Evolutionary conservation across 352 stramenopile genomes (phyloP).

Genomic region (Halophytophthora batemanensis): DNA sequence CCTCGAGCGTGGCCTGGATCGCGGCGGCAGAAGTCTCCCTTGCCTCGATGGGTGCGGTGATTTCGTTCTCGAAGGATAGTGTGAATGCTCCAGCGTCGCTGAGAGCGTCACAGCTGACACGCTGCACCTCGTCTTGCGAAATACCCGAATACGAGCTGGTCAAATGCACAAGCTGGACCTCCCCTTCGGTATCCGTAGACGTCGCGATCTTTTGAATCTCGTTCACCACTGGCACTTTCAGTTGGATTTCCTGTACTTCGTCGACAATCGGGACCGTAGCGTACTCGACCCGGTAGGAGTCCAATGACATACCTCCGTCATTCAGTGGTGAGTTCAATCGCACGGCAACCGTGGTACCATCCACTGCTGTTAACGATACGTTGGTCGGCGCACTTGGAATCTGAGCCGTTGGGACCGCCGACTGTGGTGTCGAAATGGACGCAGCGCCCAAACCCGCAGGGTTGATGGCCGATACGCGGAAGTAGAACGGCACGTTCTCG

Average conservation of each 20-base stretch:
- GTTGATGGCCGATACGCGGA: slow-evolving; percentile 93
- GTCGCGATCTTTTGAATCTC: slow-evolving; percentile 78
- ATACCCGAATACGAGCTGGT: slow-evolving; percentile 72
- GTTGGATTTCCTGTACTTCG: slow-evolving; percentile 69
- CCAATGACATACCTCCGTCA: slow-evolving; percentile 82
- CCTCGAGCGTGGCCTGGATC: slow-evolving; percentile 88
- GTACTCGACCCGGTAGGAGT: slow-evolving; percentile 92
- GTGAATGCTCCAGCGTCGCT: slow-evolving; percentile 82
- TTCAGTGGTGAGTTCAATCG: slow-evolving; percentile 69
- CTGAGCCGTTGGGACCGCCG: slow-evolving; percentile 84
- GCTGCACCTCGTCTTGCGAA: slow-evolving; percentile 79
- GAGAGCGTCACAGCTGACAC: slow-evolving; percentile 89
- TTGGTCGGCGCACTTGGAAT: slow-evolving; percentile 60
- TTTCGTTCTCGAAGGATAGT: slow-evolving; percentile 83
- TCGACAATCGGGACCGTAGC: slow-evolving; percentile 76
- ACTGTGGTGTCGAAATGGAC: slow-evolving; percentile 79
- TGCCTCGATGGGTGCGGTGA: slow-evolving; percentile 81
- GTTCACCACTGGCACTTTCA: slow-evolving; percentile 63
- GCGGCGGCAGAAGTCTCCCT: slow-evolving; percentile 64
- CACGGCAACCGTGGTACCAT: slow-evolving; percentile 87
- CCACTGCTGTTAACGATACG: slow-evolving; percentile 75
- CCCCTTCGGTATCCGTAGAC: slow-evolving; percentile 50
- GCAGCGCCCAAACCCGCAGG: slow-evolving; percentile 63
- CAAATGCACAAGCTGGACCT: slow-evolving; percentile 90
- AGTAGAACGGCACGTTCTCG: slow-evolving; percentile 94